Conservation (phyloP, 1,284 basidiomycete genomes). For the Neonothopanus nambi region DNA sequence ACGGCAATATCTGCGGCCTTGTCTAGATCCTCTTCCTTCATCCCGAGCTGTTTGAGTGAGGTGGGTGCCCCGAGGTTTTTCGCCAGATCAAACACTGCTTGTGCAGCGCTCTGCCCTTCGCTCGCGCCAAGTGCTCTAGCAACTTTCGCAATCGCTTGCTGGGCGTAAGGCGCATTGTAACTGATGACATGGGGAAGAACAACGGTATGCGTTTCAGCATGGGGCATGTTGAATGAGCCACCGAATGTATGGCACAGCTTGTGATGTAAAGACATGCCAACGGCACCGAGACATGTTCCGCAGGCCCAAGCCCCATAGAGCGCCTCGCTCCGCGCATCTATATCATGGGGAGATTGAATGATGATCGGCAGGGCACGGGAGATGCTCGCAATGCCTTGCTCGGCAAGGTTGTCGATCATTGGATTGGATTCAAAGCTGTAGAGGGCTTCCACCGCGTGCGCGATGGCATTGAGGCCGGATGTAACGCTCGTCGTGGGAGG, state of each 20-base stretch:
- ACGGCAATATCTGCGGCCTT: slow-evolving; percentile 42
- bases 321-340: slow-evolving; percentile 39
- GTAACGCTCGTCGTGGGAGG: slow-evolving; percentile 41
- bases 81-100: slow-evolving; percentile 41
- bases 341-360: slow-evolving; percentile 29
- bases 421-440: slow-evolving; percentile 43
- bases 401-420: slow-evolving; percentile 40
- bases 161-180: slow-evolving; percentile 41
- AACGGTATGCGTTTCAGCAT: slow-evolving; percentile 48
- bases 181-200: slow-evolving; percentile 45
- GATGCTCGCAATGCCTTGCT: slow-evolving; percentile 39
- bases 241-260: slow-evolving; percentile 49
- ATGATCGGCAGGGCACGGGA: slow-evolving; percentile 36
- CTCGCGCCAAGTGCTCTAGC: slow-evolving; percentile 32
- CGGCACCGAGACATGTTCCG: slow-evolving; percentile 38
- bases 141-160: slow-evolving; percentile 36
- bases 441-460: slow-evolving; percentile 44
- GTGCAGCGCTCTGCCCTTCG: slow-evolving; percentile 29
- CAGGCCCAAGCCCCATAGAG: slow-evolving; percentile 45
- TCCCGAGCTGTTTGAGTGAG: slow-evolving; percentile 40
- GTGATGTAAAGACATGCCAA: slow-evolving; percentile 46
- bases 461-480: slow-evolving; percentile 46
- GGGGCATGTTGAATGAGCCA: slow-evolving; percentile 45
- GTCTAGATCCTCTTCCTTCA: slow-evolving; percentile 45
- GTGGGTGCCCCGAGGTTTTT: slow-evolving; percentile 39